Percentiles rank a stretch among this genome's conserved stretches.
These are phyloP conservation scores for Silene conica DNA, from an alignment of 148 eudicot genomes.

Conservation along the genomic window DNA sequence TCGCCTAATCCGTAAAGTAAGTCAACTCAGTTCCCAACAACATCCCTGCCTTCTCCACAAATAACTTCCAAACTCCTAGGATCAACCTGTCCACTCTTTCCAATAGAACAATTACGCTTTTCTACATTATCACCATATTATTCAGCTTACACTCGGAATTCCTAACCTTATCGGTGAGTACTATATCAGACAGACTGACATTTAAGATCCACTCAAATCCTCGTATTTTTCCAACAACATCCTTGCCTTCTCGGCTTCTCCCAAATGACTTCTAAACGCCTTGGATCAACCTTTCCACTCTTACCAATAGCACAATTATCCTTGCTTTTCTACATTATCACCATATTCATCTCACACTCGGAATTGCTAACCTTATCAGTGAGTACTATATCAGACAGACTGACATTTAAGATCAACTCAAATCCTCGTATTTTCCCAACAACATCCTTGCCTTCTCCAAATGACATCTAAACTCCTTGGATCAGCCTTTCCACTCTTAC, in stretches of 20 bases:
- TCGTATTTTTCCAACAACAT: slow-evolving; percentile 2
- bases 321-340: background rate
- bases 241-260: background rate
- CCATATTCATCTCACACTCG: no score
- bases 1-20: background rate
- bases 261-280: background rate
- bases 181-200: no score
- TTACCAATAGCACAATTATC: background rate
- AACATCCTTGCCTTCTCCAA: background rate
- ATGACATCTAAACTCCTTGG: background rate
- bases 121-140: background rate
- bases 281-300: background rate
- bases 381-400: no score
- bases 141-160: no score
- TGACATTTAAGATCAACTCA: no score
- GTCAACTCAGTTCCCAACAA: background rate
- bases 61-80: background rate
- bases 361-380: no score
- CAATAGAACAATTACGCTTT: background rate
- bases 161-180: no score
- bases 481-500: background rate
- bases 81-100: background rate
- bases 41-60: background rate
- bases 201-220: no score
- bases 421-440: background rate